Base-by-base conservation (phyloP, 2,329 filamentous ascomycete species). In the Neurospora sp. region DNA sequence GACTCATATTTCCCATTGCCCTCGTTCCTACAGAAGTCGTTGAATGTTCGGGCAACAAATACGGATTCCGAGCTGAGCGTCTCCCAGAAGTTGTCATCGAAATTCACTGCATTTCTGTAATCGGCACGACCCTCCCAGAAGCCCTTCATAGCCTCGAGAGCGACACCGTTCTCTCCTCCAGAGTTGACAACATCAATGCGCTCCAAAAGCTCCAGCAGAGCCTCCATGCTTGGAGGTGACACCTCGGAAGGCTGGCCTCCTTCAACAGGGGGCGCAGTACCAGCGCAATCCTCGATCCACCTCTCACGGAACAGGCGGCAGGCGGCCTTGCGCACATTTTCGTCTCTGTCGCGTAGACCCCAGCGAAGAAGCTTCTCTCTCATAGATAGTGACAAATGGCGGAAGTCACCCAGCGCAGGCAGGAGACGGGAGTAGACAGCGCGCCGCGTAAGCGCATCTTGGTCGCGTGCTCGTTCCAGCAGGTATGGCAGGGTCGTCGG, bases 201-300 rank as follows among this genome's bases (percentile, higher is more conserved):
- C 81, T 99, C 96, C 4, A 99, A 84, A 0, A 99, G 86, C 79
- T 99, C 96, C 3, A 96, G 86, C 6, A 99, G 84, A 0, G 91
- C 93, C n/a, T 95, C 90, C 10, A 96, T 86, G 71, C 86, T 95
- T 0, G 92, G 91, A 1, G 86, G 85, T 1, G 87, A 85, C 6
- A 87, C 81, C 71, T 88, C 85, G 17, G 81, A 81, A 5, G 85
- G 84, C 67, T 85, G 85, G 38, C 86, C 86, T 10, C 86, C 82
- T 46, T 88, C 87, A 19, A 84, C 84, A 67, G 87, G 86, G 43
- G 89, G 86, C 8, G 85, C 83, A 1, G 87, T 84, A 2, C 90
- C 90, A 6, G 92, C 93, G 76, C 94, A 97, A 77, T 98, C 93
- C 77, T 98, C 95, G 72, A 99, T 95, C 96, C 96, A 99, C n/a